Evolutionary conservation across 2,329 filamentous ascomycete genomes (phyloP).

Genomic region (Penicillium occitanis): DNA sequence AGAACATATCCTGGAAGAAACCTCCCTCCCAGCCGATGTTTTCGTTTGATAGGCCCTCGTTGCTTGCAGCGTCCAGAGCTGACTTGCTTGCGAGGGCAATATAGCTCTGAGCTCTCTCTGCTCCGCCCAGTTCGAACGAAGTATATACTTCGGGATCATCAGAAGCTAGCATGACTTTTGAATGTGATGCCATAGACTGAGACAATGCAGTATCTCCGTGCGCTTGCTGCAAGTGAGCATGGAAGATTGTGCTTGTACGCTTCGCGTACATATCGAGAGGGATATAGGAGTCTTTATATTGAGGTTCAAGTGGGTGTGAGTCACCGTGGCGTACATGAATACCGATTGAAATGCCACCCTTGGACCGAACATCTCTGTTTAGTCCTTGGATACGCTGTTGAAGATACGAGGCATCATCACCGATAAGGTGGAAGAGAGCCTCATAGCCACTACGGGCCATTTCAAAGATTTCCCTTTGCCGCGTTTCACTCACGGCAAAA

Average conservation of each 20-base stretch:
- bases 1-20: slow-evolving; percentile 80
- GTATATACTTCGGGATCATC: slow-evolving; percentile 77
- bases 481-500: slow-evolving; percentile 51
- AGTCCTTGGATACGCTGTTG: slow-evolving; percentile 59
- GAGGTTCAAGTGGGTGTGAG: slow-evolving; percentile 71
- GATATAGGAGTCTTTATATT: slow-evolving; percentile 75
- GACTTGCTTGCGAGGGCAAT: slow-evolving; percentile 78
- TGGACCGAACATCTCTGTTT: slow-evolving; percentile 42
- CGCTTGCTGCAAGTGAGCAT: slow-evolving; percentile 27
- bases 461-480: slow-evolving; percentile 63
- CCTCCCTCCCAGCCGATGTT: slow-evolving; percentile 84
- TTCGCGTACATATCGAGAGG: slow-evolving; percentile 68
- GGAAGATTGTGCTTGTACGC: slow-evolving; percentile 57
- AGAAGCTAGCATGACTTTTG: slow-evolving; percentile 64
- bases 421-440: slow-evolving; percentile 68
- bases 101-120: slow-evolving; percentile 67
- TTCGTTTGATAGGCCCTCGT: slow-evolving; percentile 57
- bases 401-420: slow-evolving; percentile 67
- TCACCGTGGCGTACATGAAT: slow-evolving; percentile 81
- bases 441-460: slow-evolving; percentile 71
- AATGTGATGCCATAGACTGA: slow-evolving; percentile 43
- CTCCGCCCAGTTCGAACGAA: slow-evolving; percentile 58
- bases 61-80: slow-evolving; percentile 41
- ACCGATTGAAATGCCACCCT: slow-evolving; percentile 61
- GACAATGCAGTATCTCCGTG: slow-evolving; percentile 20